Conservation (phyloP, 176 grass and related monocot species). For the Lolium multiflorum region DNA sequence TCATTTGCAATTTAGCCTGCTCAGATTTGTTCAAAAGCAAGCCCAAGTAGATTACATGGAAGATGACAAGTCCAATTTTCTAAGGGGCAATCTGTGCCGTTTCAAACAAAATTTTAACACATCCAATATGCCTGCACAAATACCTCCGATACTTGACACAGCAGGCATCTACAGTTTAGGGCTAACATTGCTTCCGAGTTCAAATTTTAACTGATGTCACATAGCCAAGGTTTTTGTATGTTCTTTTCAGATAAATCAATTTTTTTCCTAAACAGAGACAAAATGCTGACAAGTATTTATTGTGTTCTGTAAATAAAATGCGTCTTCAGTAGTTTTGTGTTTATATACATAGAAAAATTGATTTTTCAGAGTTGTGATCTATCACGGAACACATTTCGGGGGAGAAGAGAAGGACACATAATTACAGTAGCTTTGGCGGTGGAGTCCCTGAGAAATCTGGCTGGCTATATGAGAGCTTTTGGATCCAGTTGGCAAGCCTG, state of each 20-base stretch:
- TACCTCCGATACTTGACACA: background rate
- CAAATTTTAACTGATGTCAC: background rate
- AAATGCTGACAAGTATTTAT: background rate
- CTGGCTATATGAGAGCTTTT: slow-evolving; percentile 63
- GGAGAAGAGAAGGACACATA: background rate
- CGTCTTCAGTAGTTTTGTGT: background rate
- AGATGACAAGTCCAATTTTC: too few species aligned
- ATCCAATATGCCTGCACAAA: background rate
- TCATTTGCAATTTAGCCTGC: too few species aligned
- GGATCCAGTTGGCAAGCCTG: slow-evolving; percentile 63
- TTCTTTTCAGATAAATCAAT: background rate
- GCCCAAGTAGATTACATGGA: too few species aligned
- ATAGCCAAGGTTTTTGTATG: background rate
- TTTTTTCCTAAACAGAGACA: background rate
- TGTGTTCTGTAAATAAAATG: slow-evolving; percentile 26
- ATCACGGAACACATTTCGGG: background rate
- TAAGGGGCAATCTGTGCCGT: background rate
- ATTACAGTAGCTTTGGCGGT: slow-evolving; percentile 62
- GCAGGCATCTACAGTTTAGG: background rate
- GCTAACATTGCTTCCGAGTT: background rate
- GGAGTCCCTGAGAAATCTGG: slow-evolving; percentile 49
- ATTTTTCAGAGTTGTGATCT: slow-evolving; percentile 47
- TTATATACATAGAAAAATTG: slow-evolving; percentile 37
- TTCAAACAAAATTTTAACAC: background rate
- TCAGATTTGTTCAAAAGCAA: too few species aligned